These are phyloP conservation scores for Hemileccinum impolitum DNA, from an alignment of 768 basidiomycete species.

Conservation along the genomic window DNA sequence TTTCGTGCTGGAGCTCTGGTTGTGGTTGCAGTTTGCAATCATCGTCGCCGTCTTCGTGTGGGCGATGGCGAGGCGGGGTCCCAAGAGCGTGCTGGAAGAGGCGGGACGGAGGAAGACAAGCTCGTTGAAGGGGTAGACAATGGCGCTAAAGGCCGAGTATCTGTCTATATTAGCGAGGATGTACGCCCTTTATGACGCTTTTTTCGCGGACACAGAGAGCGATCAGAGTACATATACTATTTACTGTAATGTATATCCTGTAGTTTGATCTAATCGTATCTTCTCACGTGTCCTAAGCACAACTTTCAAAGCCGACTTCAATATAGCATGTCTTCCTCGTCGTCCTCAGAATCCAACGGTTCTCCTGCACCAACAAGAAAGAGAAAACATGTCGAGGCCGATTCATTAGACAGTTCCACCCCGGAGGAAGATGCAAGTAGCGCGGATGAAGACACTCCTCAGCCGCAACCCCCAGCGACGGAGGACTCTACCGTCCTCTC, in stretches of 20 bases:
- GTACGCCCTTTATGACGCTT: neutral
- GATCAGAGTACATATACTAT: too few relatives aligned
- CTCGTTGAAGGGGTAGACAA: slow-evolving; percentile 7
- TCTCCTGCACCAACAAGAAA: slow-evolving; percentile 25
- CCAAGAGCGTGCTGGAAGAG: slow-evolving; percentile 61
- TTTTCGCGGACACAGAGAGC: slow-evolving; percentile 8
- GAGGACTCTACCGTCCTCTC: slow-evolving; percentile 51
- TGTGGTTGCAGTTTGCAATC: slow-evolving; percentile 79
- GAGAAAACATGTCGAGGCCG: slow-evolving; percentile 19
- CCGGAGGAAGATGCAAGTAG: slow-evolving; percentile 11
- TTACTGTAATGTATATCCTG: too few relatives aligned
- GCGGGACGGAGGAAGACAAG: slow-evolving; percentile 31
- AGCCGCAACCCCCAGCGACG: neutral
- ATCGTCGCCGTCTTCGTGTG: slow-evolving; percentile 76
- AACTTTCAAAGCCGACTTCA: too few relatives aligned
- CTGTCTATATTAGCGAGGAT: slow-evolving; percentile 5
- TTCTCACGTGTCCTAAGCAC: too few relatives aligned
- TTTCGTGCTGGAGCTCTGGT: slow-evolving; percentile 71
- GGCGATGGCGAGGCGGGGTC: slow-evolving; percentile 76
- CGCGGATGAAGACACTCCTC: slow-evolving; percentile 8
- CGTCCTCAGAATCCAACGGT: slow-evolving; percentile 29
- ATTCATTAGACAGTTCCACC: slow-evolving; percentile 10
- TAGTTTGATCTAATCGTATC: slow-evolving; percentile 13
- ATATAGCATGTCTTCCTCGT: slow-evolving; percentile 16
- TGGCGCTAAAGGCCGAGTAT: neutral